Percentiles rank a stretch among this genome's conserved stretches.
These are phyloP conservation scores for Colletotrichum caudatum DNA, from an alignment of 2,329 filamentous ascomycete species.

Conservation along the genomic window DNA sequence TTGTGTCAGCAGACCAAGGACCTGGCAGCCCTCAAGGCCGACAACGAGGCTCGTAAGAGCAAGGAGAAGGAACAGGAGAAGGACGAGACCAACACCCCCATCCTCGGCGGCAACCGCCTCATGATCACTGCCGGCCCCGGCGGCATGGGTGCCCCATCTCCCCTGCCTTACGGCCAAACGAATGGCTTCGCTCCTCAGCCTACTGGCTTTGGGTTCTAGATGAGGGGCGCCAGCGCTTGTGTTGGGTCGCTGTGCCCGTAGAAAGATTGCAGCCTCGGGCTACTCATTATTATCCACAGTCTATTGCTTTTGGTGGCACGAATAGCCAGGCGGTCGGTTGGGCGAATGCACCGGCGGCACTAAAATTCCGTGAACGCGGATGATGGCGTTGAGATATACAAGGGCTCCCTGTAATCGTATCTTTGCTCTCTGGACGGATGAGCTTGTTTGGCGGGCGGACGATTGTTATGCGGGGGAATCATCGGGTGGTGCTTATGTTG, in stretches of 20 bases:
- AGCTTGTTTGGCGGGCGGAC: slow-evolving; percentile 35
- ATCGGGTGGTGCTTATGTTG: slow-evolving; percentile 31
- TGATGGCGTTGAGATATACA: slow-evolving; percentile 41
- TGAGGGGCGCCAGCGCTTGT: slow-evolving; percentile 31
- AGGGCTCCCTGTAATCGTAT: slow-evolving; percentile 43
- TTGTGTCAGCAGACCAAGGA: slow-evolving; percentile 90
- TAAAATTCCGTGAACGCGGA: slow-evolving; percentile 36
- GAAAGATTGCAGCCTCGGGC: slow-evolving; percentile 1
- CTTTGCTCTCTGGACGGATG: slow-evolving; percentile 41
- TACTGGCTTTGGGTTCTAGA: slow-evolving; percentile 78
- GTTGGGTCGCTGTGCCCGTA: slow-evolving; percentile 28
- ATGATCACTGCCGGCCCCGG: slow-evolving; percentile 95
- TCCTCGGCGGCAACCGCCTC: slow-evolving; percentile 86
- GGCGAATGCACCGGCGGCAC: slow-evolving; percentile 11
- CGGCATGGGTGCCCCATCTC: slow-evolving; percentile 63
- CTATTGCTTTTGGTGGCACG: slow-evolving; percentile 12
- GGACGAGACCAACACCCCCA: slow-evolving; percentile 93
- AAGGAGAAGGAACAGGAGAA: slow-evolving; percentile 79
- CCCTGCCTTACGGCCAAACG: slow-evolving; percentile 79
- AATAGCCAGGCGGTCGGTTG: slow-evolving; percentile 10
- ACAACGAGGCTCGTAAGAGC: slow-evolving; percentile 93
- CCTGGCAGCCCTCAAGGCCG: slow-evolving; percentile 86
- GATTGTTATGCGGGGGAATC: slow-evolving; percentile 32
- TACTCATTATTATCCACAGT: slow-evolving; percentile 16
- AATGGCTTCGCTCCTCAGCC: slow-evolving; percentile 93